Percentiles rank a stretch among this genome's conserved stretches.
These are phyloP conservation scores for Pichia inconspicua DNA, from an alignment of 1,139 yeast genomes.

Conservation along the genomic window DNA sequence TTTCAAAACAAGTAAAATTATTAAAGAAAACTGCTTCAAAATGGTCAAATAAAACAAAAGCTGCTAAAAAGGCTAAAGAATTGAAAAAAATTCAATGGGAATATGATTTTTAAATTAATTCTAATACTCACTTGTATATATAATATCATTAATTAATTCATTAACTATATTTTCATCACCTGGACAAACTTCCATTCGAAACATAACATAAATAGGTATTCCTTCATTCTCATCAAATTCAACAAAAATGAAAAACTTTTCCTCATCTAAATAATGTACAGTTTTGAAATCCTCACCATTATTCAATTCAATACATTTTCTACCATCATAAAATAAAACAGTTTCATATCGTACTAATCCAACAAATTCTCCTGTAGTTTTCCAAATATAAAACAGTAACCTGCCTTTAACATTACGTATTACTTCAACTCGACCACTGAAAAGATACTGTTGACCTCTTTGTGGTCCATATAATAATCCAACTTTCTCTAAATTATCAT, in stretches of 20 bases:
- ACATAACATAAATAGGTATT: not conserved
- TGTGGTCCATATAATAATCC: conserved; percentile 5
- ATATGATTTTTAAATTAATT: conserved; percentile 16
- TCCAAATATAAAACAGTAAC: conserved; percentile 2
- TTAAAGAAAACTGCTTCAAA: conserved; percentile 35
- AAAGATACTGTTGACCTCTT: conserved; percentile 12
- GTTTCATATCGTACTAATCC: conserved; percentile 17
- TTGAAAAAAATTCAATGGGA: conserved; percentile 21
- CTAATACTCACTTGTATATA: not conserved
- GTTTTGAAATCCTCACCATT: not conserved
- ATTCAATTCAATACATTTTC: not conserved
- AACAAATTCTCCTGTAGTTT: conserved; percentile 16
- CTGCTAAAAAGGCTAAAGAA: conserved; percentile 20
- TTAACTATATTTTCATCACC: conserved; percentile 15
- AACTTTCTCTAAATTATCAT: conserved; percentile 4
- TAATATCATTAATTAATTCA: not conserved
- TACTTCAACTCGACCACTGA: conserved; percentile 20
- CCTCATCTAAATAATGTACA: conserved; percentile 10
- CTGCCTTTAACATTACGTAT: conserved; percentile 10
- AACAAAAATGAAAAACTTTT: conserved; percentile 18
- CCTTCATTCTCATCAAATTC: conserved; percentile 19
- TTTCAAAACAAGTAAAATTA: conserved; percentile 14
- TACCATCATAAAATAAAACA: conserved; percentile 7
- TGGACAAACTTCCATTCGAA: conserved; percentile 32
- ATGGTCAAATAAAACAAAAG: conserved; percentile 41